phyloP scores from a whole-genome alignment of 2,329 filamentous ascomycete genomes.

The Scortechinia acanthostroma region DNA sequence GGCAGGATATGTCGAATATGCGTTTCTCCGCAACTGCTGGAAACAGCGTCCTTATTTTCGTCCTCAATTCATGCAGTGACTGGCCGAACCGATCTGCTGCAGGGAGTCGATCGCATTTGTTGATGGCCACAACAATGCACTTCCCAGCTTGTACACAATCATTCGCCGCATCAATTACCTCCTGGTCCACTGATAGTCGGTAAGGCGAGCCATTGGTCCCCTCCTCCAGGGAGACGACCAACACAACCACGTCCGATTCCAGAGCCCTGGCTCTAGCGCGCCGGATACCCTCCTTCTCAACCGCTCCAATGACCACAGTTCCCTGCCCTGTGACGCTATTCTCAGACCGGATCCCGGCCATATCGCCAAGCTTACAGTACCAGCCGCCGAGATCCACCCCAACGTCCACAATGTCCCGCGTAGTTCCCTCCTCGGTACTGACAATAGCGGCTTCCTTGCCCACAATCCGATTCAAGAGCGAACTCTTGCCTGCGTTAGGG shows the following conservation, averaged over 20 bases:
- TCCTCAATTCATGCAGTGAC: slow-evolving; percentile 24
- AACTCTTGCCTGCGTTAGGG: slow-evolving; percentile 93
- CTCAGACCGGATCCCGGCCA: slow-evolving; percentile 70
- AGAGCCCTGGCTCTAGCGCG: slow-evolving; percentile 74
- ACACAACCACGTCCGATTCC: slow-evolving; percentile 79
- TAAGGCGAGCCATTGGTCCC: slow-evolving; percentile 5
- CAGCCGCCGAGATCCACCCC: slow-evolving; percentile 83
- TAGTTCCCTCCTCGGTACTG: slow-evolving; percentile 85
- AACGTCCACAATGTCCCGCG: slow-evolving; percentile 86
- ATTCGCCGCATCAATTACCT: slow-evolving; percentile 46
- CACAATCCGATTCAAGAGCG: slow-evolving; percentile 80
- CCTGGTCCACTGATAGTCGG: slow-evolving; percentile 30
- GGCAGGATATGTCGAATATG: slow-evolving; percentile 3
- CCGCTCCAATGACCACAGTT: slow-evolving; percentile 46
- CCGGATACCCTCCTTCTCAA: slow-evolving; percentile 86
- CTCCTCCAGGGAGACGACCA: slow-evolving; percentile 68
- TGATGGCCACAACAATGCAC: slow-evolving; percentile 46
- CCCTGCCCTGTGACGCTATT: too few species aligned
- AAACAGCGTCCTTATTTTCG: slow-evolving; percentile 66
- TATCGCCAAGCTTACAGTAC: slow-evolving; percentile 90
- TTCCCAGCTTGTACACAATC: slow-evolving; percentile 38
- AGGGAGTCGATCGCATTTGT: slow-evolving; percentile 49
- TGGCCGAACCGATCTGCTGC: slow-evolving; percentile 25
- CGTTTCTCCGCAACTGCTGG: slow-evolving; percentile 29
- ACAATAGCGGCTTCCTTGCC: slow-evolving; percentile 93